phyloP scores from a whole-genome alignment of 2,329 filamentous ascomycete genomes.

The Aspergillus arachidicola region DNA sequence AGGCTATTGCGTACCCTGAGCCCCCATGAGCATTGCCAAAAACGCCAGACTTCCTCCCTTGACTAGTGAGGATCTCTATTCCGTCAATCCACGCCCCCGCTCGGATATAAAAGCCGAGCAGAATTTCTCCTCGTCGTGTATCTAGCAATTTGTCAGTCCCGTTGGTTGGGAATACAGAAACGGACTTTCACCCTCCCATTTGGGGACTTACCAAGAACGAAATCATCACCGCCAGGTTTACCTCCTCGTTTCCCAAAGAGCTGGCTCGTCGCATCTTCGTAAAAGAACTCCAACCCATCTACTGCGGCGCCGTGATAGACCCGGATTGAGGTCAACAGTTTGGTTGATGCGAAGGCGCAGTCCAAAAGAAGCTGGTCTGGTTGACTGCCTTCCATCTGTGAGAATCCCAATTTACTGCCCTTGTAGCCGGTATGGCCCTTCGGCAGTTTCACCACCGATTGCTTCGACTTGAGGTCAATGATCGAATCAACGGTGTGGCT shows the following conservation, averaged over 20 bases:
- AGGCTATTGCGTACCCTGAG: constrained; percentile 67
- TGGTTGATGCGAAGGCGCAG: constrained; percentile 67
- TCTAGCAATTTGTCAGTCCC: constrained; percentile 55
- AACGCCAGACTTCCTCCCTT: constrained; percentile 80
- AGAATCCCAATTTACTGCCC: constrained; percentile 72
- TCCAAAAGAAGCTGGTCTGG: constrained; percentile 75
- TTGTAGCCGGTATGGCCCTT: constrained; percentile 74
- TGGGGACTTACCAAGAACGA: constrained; percentile 69
- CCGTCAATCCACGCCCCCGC: constrained; percentile 82
- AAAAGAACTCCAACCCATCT: constrained; percentile 88
- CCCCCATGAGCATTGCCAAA: constrained; percentile 82
- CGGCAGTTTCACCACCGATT: constrained; percentile 72
- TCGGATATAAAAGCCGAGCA: constrained; percentile 83
- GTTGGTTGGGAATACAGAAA: background rate
- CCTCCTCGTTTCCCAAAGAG: constrained; percentile 82
- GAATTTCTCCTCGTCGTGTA: constrained; percentile 78
- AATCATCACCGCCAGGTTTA: constrained; percentile 69
- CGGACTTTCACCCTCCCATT: background rate
- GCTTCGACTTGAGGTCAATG: constrained; percentile 68
- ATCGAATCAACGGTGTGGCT: constrained; percentile 79
- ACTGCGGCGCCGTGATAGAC: constrained; percentile 77
- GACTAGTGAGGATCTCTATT: constrained; percentile 84
- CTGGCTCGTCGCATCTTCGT: constrained; percentile 82
- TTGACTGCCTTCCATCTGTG: constrained; percentile 69
- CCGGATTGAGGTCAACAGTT: constrained; percentile 73